Percentiles rank a stretch among this genome's conserved stretches.
These are phyloP conservation scores for Clonostachys byssicola DNA, from an alignment of 2,329 filamentous ascomycete species.

Conservation along the genomic window DNA sequence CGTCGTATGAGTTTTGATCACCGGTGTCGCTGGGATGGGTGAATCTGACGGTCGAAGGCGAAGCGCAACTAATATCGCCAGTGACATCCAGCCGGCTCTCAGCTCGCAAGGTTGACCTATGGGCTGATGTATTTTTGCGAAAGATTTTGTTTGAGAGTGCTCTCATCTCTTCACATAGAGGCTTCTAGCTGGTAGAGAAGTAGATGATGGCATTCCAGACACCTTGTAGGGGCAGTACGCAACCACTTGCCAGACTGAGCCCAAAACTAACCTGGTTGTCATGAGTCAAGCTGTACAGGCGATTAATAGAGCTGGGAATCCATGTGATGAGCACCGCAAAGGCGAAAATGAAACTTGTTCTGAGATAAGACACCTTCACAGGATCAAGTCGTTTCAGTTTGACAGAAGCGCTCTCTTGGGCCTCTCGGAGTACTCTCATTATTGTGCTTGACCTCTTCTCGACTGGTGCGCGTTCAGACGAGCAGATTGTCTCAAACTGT, in stretches of 20 bases:
- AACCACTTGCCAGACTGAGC: slow-evolving; percentile 64
- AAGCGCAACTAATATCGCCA: background rate
- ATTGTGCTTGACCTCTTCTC: slow-evolving; percentile 3
- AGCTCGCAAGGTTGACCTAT: slow-evolving; percentile 11
- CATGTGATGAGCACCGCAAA: slow-evolving; percentile 56
- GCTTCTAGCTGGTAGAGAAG: slow-evolving; percentile 57
- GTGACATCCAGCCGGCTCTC: slow-evolving; percentile 11
- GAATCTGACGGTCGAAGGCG: too few relatives aligned
- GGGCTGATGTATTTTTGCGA: slow-evolving; percentile 2
- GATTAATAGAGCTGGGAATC: slow-evolving; percentile 67
- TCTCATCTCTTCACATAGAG: slow-evolving; percentile 16
- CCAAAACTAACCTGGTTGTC: slow-evolving; percentile 47
- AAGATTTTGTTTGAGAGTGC: slow-evolving; percentile 8
- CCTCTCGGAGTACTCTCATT: slow-evolving; percentile 12
- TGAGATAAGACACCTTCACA: slow-evolving; percentile 54
- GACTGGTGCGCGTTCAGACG: slow-evolving; percentile 11
- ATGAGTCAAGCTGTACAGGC: slow-evolving; percentile 62
- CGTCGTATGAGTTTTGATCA: background rate
- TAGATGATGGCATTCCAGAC: slow-evolving; percentile 80
- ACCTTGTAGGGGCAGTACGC: slow-evolving; percentile 73
- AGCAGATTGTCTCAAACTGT: slow-evolving; percentile 20
- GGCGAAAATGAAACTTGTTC: slow-evolving; percentile 57
- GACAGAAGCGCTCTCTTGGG: slow-evolving; percentile 19
- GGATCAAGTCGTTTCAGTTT: slow-evolving; percentile 38
- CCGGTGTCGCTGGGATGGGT: too few relatives aligned